Evolutionary conservation across 2,329 filamentous ascomycete genomes (phyloP), one percentile per base, ranked within the genome.

Genomic region (Annulohypoxylon truncatum): DNA sequence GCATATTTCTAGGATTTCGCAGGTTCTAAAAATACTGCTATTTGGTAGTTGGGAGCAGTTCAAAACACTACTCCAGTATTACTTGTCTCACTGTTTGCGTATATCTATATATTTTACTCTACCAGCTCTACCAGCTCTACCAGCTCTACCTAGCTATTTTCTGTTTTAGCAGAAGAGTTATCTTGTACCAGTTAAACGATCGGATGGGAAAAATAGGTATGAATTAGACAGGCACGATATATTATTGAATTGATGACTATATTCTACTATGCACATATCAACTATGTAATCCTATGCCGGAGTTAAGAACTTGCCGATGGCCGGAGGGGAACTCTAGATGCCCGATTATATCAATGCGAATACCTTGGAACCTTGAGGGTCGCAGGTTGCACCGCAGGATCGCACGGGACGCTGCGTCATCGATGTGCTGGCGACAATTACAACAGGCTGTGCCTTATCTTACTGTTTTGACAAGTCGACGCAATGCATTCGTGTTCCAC

Each of bases 381-480:
- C 20, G 13, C 13, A 22, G 15, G 13, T 33, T 22, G 20, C 18
- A 56, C 40, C 53, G 18, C 28, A 47, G 18, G 38, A 35, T 60
- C 59, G 44, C 48, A 66, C 33, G 24, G 31, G 33, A 18, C n/a
- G 9, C 48, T 66, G 63, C 66, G 63, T 69, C 66, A 69, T 69
- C 47, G 56, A 66, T 64, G 60, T 52, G 63, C 28, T 64, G 63
- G 66, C 56, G 35, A 55, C 44, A 24, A 55, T 29, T 28, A 40
- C 50, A 59, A 47, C 51, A 61, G 56, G 22, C n/a, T 33, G 15
- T 22, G 47, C 13, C 44, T 24, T 46, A 42, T 59, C 44, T 31
- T 42, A 29, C 10, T 40, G 26, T 22, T 35, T 8, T 53, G 47
- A 40, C 47, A 40, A 64, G 24, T 48, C n/a, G 13, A 33, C 31